Base-by-base conservation (phyloP, 257 asterid species). In the Paraleonurus japonicus region DNA sequence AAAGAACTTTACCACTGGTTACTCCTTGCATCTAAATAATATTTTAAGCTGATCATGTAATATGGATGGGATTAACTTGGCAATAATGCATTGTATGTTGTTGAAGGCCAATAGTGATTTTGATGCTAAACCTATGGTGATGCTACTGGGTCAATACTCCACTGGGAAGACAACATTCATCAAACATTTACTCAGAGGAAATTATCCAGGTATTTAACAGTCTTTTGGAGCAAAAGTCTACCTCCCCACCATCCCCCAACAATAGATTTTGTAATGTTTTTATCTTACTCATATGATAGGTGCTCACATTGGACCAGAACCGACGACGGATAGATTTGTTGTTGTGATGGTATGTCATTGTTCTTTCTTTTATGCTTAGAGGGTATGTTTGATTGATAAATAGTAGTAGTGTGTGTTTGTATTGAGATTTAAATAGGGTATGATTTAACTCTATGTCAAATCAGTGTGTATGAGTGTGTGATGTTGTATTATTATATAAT, bases 281-380 rank as follows among this genome's bases (percentile, higher is more conserved):
- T 28, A 8, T 76, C 65, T 20, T 41, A 19, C 30, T 66, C 59
- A 10, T 69, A 28, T 61, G n/a, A 70, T 81, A 91, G 99, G 97
- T 67, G 97, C 97, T 81, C 99, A 91, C 72, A 94, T 94, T 77
- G 99, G 99, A 70, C 99, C 99, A 35, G 98, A 94, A 85, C 99
- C 99, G 41, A 94, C 99, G 24, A 94, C 99, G 0, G 99, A 94
- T 79, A 87, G 99, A 94, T 94, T 94, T 83, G 99, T 94, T 61
- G 97, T 91, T 69, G 99, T 94, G 77, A 94, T 91, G 97, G 99
- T 94, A 86, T 65, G 55, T 6, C 45, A 27, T 75, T 68, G 24
- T 72, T 33, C 6, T 66, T 30, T 71, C 30, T 33, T 50, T 48
- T 37, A 7, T 39, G 48, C 4, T 28, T n/a, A n/a, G n/a, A n/a